Evolutionary conservation across 1,139 yeast species (phyloP).

Genomic region (Yamadazyma diddensiae): DNA sequence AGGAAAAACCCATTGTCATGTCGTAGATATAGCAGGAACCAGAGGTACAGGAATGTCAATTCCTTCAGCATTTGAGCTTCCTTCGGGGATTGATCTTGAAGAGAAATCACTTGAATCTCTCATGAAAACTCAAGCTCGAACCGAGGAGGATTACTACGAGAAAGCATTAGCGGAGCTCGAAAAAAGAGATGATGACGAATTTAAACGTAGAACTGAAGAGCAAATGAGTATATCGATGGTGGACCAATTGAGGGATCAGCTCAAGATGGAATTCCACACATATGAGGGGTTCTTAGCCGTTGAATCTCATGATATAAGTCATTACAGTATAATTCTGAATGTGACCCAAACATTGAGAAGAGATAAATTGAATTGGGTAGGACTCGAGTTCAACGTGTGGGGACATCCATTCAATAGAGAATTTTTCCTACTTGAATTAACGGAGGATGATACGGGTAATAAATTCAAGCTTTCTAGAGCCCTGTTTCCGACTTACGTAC

Average conservation of each 20-base stretch:
- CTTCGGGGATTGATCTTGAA: constrained; percentile 28
- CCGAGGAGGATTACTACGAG: no score
- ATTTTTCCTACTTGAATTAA: constrained; percentile 19
- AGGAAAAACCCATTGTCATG: constrained; percentile 65
- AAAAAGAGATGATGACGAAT: no score
- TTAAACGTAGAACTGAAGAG: no score
- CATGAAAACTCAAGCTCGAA: constrained; percentile 24
- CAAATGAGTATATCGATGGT: no score
- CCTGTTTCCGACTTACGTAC: constrained; percentile 14
- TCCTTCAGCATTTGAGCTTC: constrained; percentile 53
- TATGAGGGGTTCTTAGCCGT: constrained; percentile 33
- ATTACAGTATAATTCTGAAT: constrained; percentile 11
- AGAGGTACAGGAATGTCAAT: constrained; percentile 58
- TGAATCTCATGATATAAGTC: constrained; percentile 14
- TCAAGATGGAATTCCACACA: constrained; percentile 23
- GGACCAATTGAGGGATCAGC: constrained; percentile 14
- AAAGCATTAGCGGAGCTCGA: no score
- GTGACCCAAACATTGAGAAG: constrained; percentile 16
- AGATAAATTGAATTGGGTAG: constrained; percentile 24
- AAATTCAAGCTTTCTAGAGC: constrained; percentile 18
- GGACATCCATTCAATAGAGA: constrained; percentile 20
- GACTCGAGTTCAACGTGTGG: constrained; percentile 34
- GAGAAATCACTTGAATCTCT: constrained; percentile 30
- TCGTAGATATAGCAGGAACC: constrained; percentile 74
- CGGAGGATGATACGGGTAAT: constrained; percentile 5